Percentiles rank a stretch among this genome's conserved stretches.
Evolutionary conservation across 2,329 filamentous ascomycete genomes (phyloP).

Genomic region (Aureobasidium subglaciale): DNA sequence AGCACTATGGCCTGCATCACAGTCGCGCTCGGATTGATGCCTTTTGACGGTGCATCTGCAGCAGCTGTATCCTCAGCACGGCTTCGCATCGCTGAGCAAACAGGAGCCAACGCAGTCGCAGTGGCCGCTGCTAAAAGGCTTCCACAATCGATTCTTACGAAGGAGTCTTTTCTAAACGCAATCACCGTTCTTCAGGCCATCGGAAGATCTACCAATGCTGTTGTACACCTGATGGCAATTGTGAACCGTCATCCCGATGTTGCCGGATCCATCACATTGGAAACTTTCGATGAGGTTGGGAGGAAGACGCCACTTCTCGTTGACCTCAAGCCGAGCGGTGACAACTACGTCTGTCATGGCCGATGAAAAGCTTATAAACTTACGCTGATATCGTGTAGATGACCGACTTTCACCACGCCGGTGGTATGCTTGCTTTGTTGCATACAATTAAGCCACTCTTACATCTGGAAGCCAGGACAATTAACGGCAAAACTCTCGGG

Average conservation of each 20-base stretch:
- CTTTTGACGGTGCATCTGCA: conserved; percentile 45
- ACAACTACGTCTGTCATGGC: conserved; percentile 28
- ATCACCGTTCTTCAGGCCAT: conserved; percentile 40
- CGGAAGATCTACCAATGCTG: conserved; percentile 38
- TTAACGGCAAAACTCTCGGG: conserved; percentile 42
- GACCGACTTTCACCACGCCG: conserved; percentile 49
- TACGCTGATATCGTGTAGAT: conserved; percentile 24
- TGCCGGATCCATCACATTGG: conserved; percentile 38
- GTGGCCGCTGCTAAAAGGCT: conserved; percentile 31
- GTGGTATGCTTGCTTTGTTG: conserved; percentile 44
- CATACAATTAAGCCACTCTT: conserved; percentile 41
- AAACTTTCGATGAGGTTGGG: conserved; percentile 44
- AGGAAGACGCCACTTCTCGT: conserved; percentile 41
- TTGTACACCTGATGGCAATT: conserved; percentile 40
- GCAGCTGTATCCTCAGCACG: conserved; percentile 47
- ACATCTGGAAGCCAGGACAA: conserved; percentile 39
- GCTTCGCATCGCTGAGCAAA: conserved; percentile 48
- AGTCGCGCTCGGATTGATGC: conserved; percentile 47
- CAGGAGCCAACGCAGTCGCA: conserved; percentile 43
- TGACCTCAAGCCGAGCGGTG: conserved; percentile 48
- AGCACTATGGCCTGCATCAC: conserved; percentile 51
- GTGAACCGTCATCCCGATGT: conserved; percentile 44
- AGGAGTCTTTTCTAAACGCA: conserved; percentile 43
- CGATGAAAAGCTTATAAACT: too few relatives aligned
- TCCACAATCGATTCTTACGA: conserved; percentile 40